Evolutionary conservation across 2,329 filamentous ascomycete genomes (phyloP), one percentile per base, ranked within the genome.

Genomic region (Paracoccidioides brasiliensis): DNA sequence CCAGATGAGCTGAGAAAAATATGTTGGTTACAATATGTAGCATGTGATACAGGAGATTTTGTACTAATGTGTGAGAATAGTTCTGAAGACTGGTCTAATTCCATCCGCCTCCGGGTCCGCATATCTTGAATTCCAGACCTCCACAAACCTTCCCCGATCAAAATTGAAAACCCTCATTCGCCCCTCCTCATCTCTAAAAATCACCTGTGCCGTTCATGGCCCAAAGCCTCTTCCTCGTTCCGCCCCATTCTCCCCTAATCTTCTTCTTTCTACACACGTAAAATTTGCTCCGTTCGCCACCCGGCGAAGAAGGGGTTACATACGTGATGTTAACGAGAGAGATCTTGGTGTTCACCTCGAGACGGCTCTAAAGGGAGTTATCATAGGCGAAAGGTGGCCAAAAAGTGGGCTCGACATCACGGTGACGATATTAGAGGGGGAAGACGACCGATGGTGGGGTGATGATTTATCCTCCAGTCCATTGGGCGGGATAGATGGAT

Each of bases 401-500:
- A 98, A 98, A 76, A 95, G 89, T 69, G 90, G 89, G 46, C 84
- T 95, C n/a, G 93, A 98, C 68, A 84, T 98, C 43, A 85, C 95
- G 15, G 83, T 98, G 51, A 96, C 90, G 0, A 83, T 98, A 51
- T 77, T 98, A 15, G 93, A 98, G 72, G 91, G 89, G 3, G 93
- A 97, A 66, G 88, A 96, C 67, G 86, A 91, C 64, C 75, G 76
- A 40, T 83, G 80, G 77, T 82, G 80, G 78, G 81, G 78, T 4
- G 78, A 82, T 66, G 7, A 75, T 72, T 56, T 72, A 63, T 22
- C 69, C 67, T 56, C 79, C 68, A 68, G 80, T 70, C 37, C 76
- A 49, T 43, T 58, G 37, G 59, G 64, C 5, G 58, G 74, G 7
- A 79, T 82, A 57, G 82, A 83, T 59, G 81, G 86, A 12, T 94